phyloP scores from a whole-genome alignment of 2,329 filamentous ascomycete species.

The Arthrobotrys iridis region DNA sequence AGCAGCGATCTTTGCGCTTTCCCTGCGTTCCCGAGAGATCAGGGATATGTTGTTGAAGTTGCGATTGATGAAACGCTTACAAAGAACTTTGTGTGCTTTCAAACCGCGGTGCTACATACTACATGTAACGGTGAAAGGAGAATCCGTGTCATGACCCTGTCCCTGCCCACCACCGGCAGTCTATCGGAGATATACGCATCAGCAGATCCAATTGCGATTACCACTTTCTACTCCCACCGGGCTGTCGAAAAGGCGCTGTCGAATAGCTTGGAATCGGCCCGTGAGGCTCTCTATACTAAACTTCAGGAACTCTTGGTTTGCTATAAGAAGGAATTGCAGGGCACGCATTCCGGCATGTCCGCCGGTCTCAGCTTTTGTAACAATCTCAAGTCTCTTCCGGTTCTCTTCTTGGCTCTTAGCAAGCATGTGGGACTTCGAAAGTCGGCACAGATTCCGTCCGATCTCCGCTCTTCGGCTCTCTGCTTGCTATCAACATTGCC shows the following conservation, averaged over 20 bases:
- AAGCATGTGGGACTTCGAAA: constrained; percentile 92
- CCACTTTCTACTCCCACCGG: constrained; percentile 96
- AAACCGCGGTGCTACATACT: constrained; percentile 94
- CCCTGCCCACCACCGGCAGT: constrained; percentile 89
- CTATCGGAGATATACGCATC: constrained; percentile 92
- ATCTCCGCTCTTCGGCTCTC: constrained; percentile 90
- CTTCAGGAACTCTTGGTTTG: constrained; percentile 91
- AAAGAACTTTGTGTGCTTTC: constrained; percentile 90
- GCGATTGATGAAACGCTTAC: constrained; percentile 94
- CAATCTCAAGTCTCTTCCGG: constrained; percentile 86
- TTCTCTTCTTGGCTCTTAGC: constrained; percentile 91
- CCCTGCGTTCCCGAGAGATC: constrained; percentile 95
- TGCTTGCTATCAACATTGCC: constrained; percentile 94
- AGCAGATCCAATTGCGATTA: constrained; percentile 91
- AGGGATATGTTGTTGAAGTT: constrained; percentile 97
- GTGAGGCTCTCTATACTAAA: constrained; percentile 91
- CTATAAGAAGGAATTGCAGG: constrained; percentile 95
- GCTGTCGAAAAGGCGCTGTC: constrained; percentile 89
- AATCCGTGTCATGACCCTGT: constrained; percentile 92
- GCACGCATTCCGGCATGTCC: constrained; percentile 88
- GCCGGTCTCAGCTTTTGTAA: constrained; percentile 90
- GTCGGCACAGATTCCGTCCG: constrained; percentile 90
- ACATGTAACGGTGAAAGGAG: constrained; percentile 97
- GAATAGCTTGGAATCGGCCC: constrained; percentile 85
- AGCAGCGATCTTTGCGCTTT: constrained; percentile 98